Evolutionary conservation across 2,329 filamentous ascomycete genomes (phyloP).

Genomic region (Venturia carpophila): DNA sequence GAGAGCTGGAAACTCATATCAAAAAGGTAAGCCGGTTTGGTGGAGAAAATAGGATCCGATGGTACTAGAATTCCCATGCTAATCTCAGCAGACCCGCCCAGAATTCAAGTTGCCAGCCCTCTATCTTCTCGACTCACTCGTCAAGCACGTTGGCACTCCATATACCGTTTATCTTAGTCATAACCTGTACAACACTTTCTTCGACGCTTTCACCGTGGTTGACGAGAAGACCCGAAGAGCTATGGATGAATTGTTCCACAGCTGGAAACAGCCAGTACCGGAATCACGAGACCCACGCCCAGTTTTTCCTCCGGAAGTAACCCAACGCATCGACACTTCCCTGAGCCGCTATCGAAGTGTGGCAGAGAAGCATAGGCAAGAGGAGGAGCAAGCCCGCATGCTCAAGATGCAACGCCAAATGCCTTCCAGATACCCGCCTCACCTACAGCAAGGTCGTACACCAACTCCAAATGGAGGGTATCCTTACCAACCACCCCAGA

Average conservation of each 20-base stretch:
- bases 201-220: slow-evolving; percentile 90
- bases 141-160: slow-evolving; percentile 96
- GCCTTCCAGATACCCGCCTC: slow-evolving; percentile 35
- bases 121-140: slow-evolving; percentile 95
- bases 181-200: slow-evolving; percentile 88
- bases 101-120: slow-evolving; percentile 88
- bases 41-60: slow-evolving; percentile 21
- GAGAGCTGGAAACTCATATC: slow-evolving; percentile 86
- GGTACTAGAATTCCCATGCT: slow-evolving; percentile 28
- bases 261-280: slow-evolving; percentile 94
- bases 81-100: slow-evolving; percentile 63
- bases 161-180: slow-evolving; percentile 93
- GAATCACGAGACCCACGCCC: slow-evolving; percentile 88
- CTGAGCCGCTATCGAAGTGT: slow-evolving; percentile 71
- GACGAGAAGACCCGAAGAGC: slow-evolving; percentile 75
- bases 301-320: slow-evolving; percentile 81
- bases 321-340: slow-evolving; percentile 86
- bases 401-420: slow-evolving; percentile 12
- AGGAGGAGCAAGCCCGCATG: slow-evolving; percentile 40
- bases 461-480: slow-evolving; percentile 15
- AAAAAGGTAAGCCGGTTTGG: slow-evolving; percentile 66
- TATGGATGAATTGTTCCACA: slow-evolving; percentile 95
- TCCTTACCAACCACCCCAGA: slow-evolving; percentile 11
- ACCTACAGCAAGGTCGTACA: slow-evolving; percentile 12
- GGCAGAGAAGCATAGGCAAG: slow-evolving; percentile 43